These are phyloP conservation scores for Pseudodiploospora longispora DNA, from an alignment of 2,329 filamentous ascomycete genomes.

Conservation along the genomic window DNA sequence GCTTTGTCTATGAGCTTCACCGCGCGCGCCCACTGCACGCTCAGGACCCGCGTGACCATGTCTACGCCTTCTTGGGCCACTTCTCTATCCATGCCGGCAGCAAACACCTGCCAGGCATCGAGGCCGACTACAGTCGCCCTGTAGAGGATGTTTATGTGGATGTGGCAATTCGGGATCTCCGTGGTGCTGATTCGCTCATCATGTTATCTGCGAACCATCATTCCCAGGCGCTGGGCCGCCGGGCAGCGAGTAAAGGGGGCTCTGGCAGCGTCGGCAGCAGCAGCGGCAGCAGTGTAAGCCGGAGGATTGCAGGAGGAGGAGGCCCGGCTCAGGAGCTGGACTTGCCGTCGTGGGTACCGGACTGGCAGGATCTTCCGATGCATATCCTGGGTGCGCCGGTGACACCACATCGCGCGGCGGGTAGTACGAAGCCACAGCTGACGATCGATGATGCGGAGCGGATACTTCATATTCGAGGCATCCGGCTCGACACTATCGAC, in stretches of 20 bases:
- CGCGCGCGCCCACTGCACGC: constrained; percentile 24
- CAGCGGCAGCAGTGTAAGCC: background rate
- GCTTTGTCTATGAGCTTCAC: constrained; percentile 28
- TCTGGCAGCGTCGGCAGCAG: background rate
- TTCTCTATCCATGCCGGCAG: constrained; percentile 20
- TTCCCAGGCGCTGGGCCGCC: constrained; percentile 4
- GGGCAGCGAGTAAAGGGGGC: background rate
- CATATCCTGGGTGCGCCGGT: constrained; percentile 24
- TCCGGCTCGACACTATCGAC: constrained; percentile 18
- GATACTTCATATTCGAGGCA: constrained; percentile 20
- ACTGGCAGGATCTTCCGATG: constrained; percentile 25
- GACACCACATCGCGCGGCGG: constrained; percentile 23
- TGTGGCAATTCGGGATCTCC: constrained; percentile 21
- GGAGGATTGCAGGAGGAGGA: background rate
- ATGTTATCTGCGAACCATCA: constrained; percentile 22
- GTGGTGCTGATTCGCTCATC: constrained; percentile 19
- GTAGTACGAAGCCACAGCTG: constrained; percentile 18
- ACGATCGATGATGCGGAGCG: constrained; percentile 16
- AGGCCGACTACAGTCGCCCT: constrained; percentile 21
- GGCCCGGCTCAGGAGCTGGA: background rate
- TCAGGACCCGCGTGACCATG: constrained; percentile 25
- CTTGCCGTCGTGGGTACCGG: constrained; percentile 30
- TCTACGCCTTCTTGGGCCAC: constrained; percentile 29
- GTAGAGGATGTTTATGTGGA: constrained; percentile 26
- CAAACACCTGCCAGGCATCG: constrained; percentile 14